Conservation (phyloP, 1,284 basidiomycete genomes). For the Pterula multifida region DNA sequence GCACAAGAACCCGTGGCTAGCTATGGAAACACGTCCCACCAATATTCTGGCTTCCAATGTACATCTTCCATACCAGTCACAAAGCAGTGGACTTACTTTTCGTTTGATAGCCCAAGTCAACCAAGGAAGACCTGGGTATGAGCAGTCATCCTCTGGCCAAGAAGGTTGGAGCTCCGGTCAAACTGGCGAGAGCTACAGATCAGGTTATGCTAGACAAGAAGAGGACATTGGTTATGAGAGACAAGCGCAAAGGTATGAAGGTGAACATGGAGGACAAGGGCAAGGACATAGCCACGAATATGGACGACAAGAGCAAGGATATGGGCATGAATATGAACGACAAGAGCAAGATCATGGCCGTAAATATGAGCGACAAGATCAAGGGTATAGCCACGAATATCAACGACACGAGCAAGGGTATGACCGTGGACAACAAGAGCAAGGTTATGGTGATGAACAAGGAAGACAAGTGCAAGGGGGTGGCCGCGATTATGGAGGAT, state of each 20-base stretch:
- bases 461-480: conserved; percentile 6
- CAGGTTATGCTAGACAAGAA: background rate
- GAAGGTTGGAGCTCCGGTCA: background rate
- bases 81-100: too few relatives aligned
- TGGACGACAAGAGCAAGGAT: background rate
- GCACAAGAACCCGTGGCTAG: background rate
- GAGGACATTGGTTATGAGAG: background rate
- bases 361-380: conserved; percentile 4
- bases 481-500: conserved; percentile 1
- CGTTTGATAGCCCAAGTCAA: background rate
- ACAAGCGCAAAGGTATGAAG: conserved; percentile 1
- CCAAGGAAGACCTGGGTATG: background rate
- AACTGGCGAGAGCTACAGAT: background rate
- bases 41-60: too few relatives aligned
- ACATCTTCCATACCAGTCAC: too few relatives aligned
- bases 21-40: background rate
- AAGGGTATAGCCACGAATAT: conserved; percentile 1
- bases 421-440: conserved; percentile 8
- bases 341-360: background rate
- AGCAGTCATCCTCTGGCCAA: background rate
- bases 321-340: background rate
- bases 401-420: conserved; percentile 1
- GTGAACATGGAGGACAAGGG: background rate
- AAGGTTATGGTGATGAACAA: conserved; percentile 4
- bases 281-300: background rate